A percentile compares a stretch with the other conserved stretches of the same genome.
Evolutionary conservation across 116 monocot genomes (phyloP).

Genomic region (Papilionanthe hybrid): DNA sequence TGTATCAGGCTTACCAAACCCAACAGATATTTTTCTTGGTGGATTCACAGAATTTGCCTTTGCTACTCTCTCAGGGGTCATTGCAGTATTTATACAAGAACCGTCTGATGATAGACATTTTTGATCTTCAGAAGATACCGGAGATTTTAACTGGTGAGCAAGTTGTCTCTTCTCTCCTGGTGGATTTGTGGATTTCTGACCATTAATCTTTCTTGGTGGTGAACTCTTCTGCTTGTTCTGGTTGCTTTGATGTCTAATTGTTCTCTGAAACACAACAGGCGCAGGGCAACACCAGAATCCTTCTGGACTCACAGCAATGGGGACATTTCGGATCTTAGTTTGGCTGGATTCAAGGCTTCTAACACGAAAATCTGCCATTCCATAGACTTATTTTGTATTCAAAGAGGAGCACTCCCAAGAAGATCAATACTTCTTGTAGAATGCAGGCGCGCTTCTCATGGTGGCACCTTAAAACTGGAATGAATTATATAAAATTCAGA

Average conservation of each 20-base stretch:
- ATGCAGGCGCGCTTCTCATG: background rate
- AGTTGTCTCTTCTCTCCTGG: slow-evolving; percentile 36
- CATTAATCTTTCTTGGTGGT: slow-evolving; percentile 30
- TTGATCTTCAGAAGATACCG: slow-evolving; percentile 44
- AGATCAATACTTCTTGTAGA: background rate
- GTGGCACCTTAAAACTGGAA: background rate
- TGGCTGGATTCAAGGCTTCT: slow-evolving; percentile 49
- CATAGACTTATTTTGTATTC: background rate
- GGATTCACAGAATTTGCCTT: slow-evolving; percentile 35
- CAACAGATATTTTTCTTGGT: slow-evolving; percentile 76
- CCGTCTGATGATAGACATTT: slow-evolving; percentile 25
- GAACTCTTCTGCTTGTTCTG: slow-evolving; percentile 48
- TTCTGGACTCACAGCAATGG: slow-evolving; percentile 92
- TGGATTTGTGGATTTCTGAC: slow-evolving; percentile 32
- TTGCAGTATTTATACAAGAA: slow-evolving; percentile 16
- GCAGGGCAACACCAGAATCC: slow-evolving; percentile 98
- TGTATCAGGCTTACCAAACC: slow-evolving; percentile 75
- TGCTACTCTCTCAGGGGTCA: slow-evolving; percentile 23
- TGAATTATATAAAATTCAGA: background rate
- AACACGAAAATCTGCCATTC: slow-evolving; percentile 75
- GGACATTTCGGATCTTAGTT: slow-evolving; percentile 79
- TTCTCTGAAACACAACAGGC: slow-evolving; percentile 74
- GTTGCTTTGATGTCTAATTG: slow-evolving; percentile 54
- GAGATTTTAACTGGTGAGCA: slow-evolving; percentile 37
- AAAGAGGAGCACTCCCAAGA: background rate